These are phyloP conservation scores for Gyromitra esculenta DNA, from an alignment of 2,329 filamentous ascomycete genomes.

Conservation along the genomic window DNA sequence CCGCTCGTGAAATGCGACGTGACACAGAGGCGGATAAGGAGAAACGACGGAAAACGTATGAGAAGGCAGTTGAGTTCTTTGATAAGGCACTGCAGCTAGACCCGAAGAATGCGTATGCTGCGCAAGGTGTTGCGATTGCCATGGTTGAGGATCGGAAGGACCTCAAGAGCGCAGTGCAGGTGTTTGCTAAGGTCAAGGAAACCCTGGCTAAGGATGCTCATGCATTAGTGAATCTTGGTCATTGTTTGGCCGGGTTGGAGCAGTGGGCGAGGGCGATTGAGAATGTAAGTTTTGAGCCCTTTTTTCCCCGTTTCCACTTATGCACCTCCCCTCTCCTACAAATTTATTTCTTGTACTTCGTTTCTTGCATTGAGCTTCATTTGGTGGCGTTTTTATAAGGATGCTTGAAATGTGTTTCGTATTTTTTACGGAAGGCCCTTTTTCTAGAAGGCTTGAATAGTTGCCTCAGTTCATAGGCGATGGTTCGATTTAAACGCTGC, in stretches of 20 bases:
- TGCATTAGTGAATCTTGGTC: slow-evolving; percentile 91
- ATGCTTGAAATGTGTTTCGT: slow-evolving; percentile 1
- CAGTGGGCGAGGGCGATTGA: slow-evolving; percentile 94
- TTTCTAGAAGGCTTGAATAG: neutral
- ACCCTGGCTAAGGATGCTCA: slow-evolving; percentile 82
- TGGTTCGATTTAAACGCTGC: slow-evolving; percentile 19
- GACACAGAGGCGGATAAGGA: slow-evolving; percentile 90
- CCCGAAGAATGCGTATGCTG: slow-evolving; percentile 92
- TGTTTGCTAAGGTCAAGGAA: slow-evolving; percentile 90
- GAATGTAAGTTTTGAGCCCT: slow-evolving; percentile 64
- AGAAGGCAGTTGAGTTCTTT: slow-evolving; percentile 95
- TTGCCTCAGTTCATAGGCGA: slow-evolving; percentile 1
- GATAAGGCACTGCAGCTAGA: slow-evolving; percentile 97
- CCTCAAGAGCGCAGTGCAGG: slow-evolving; percentile 79
- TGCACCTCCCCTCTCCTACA: neutral
- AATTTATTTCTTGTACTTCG: neutral
- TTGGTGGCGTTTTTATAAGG: neutral
- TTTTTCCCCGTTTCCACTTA: neutral
- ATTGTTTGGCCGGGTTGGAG: slow-evolving; percentile 88
- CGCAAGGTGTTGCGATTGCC: slow-evolving; percentile 93
- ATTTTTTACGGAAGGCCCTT: neutral
- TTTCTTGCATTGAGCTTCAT: slow-evolving; percentile 5
- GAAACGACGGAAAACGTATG: slow-evolving; percentile 85
- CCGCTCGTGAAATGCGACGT: slow-evolving; percentile 92
- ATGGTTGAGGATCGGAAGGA: slow-evolving; percentile 95